A percentile compares a stretch with the other conserved stretches of the same genome.
phyloP scores from a whole-genome alignment of 78 protist genomes.

The Guillardia theta region DNA sequence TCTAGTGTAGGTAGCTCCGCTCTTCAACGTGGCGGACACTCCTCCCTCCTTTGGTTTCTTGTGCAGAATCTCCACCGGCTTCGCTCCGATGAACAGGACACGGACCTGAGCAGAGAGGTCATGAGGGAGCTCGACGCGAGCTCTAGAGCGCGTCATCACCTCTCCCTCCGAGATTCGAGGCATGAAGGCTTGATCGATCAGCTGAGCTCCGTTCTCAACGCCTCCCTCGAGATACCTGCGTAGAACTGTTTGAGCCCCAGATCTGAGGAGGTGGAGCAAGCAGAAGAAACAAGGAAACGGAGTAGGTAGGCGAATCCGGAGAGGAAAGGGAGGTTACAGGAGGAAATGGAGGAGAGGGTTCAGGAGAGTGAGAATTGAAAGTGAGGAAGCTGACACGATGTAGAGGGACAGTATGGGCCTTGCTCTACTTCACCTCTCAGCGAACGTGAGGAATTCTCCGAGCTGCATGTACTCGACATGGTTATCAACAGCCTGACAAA shows the following conservation, averaged over 20 bases:
- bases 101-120: background rate
- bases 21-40: background rate
- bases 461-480: background rate
- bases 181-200: slow-evolving; percentile 13
- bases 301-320: background rate
- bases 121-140: background rate
- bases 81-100: background rate
- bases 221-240: background rate
- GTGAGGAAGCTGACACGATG: too few relatives aligned
- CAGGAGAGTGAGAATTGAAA: background rate
- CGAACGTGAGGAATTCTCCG: background rate
- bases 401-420: slow-evolving; percentile 6
- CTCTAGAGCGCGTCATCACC: background rate
- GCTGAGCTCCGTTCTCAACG: background rate
- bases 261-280: background rate
- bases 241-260: too few relatives aligned
- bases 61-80: background rate
- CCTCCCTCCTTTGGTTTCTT: background rate
- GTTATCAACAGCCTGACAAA: slow-evolving; percentile 8
- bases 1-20: background rate
- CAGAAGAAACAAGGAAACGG: background rate
- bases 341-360: background rate
- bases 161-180: slow-evolving; percentile 12
- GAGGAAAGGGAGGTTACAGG: background rate
- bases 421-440: too few relatives aligned